phyloP scores from a whole-genome alignment of 768 basidiomycete genomes.

The Galerina marginata region DNA sequence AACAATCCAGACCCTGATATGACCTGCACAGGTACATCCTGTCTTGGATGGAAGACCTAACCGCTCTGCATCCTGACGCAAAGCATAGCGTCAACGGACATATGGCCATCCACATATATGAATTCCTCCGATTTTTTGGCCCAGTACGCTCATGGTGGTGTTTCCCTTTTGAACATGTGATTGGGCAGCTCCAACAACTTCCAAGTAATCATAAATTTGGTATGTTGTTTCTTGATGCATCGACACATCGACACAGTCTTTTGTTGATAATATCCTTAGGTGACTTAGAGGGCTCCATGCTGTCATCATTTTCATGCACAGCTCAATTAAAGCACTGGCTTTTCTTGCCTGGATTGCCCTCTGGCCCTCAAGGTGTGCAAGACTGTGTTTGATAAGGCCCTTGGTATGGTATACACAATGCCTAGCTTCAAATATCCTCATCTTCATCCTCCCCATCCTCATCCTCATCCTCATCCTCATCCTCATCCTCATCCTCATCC shows the following conservation, averaged over 20 bases:
- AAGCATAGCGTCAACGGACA: slow-evolving; percentile 26
- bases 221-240: not conserved
- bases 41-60: slow-evolving; percentile 14
- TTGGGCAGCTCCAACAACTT: slow-evolving; percentile 36
- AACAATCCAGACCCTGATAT: slow-evolving; percentile 8
- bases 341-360: slow-evolving; percentile 13
- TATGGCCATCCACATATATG: slow-evolving; percentile 29
- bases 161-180: slow-evolving; percentile 40
- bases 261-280: slow-evolving; percentile 5
- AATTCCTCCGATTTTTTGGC: slow-evolving; percentile 33
- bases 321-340: slow-evolving; percentile 17
- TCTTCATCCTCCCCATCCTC: too few species aligned
- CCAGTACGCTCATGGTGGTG: slow-evolving; percentile 42
- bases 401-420: too few species aligned
- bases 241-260: not conserved
- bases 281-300: slow-evolving; percentile 19
- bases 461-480: too few species aligned
- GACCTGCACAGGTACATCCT: not conserved
- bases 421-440: too few species aligned
- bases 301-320: slow-evolving; percentile 2
- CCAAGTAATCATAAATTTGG: slow-evolving; percentile 31
- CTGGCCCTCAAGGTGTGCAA: slow-evolving; percentile 14
- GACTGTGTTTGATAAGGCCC: slow-evolving; percentile 18
- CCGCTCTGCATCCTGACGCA: slow-evolving; percentile 12
- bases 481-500: too few species aligned